phyloP scores from a whole-genome alignment of 805 yeast genomes.

The Nakazawaea ambrosiae region DNA sequence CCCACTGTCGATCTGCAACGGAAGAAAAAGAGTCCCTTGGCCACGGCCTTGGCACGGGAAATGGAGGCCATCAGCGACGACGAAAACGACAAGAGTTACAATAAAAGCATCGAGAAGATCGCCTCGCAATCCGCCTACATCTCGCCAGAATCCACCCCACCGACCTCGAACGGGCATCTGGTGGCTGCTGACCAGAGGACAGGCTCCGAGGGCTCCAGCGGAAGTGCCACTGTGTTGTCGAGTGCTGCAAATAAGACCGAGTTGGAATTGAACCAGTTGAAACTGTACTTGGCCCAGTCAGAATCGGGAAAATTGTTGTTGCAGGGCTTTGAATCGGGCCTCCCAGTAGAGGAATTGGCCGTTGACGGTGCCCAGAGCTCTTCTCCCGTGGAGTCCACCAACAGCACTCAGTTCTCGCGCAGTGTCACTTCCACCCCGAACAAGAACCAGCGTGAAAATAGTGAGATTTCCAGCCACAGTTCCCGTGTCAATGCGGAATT shows the following conservation, averaged over 20 bases:
- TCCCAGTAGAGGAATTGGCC: no score
- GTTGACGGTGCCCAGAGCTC: no score
- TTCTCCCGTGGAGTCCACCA: no score
- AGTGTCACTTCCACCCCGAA: no score
- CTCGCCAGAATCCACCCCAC: slow-evolving; percentile 7
- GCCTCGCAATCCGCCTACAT: slow-evolving; percentile 1
- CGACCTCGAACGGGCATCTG: slow-evolving; percentile 4
- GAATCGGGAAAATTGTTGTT: neutral
- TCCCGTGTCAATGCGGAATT: no score
- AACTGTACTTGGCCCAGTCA: neutral
- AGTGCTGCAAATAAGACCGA: neutral
- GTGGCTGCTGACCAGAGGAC: no score
- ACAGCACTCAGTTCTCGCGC: no score
- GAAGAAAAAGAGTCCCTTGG: neutral
- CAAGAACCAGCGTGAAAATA: no score
- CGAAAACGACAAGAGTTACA: neutral
- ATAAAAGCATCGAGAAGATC: no score
- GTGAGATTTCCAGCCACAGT: no score
- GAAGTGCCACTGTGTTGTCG: no score
- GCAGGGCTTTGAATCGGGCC: slow-evolving; percentile 1
- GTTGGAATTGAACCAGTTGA: slow-evolving; percentile 1
- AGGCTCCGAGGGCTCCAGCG: no score
- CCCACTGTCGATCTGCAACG: neutral
- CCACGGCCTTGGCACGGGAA: neutral
- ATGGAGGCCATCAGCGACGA: neutral